Evolutionary conservation across 148 eudicot genomes (phyloP).

Genomic region (Spergularia bocconei): DNA sequence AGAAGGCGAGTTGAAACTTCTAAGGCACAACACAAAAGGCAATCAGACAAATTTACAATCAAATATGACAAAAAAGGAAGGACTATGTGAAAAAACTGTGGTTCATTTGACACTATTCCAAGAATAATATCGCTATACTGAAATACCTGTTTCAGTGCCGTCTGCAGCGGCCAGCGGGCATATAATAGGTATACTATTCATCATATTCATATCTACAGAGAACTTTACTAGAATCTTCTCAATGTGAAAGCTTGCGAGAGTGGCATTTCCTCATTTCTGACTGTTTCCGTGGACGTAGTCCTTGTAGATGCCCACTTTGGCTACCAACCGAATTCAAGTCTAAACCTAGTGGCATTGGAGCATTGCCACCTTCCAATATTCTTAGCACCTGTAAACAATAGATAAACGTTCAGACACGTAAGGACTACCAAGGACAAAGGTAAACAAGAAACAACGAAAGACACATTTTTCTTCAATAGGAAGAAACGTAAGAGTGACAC

Average conservation of each 20-base stretch:
- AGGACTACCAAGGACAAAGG: too few species aligned
- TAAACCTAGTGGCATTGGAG: conserved; percentile 43
- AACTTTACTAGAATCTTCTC: conserved; percentile 7
- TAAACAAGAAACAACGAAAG: too few species aligned
- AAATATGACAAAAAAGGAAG: background rate
- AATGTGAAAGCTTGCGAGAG: conserved; percentile 73
- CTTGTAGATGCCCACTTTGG: conserved; percentile 69
- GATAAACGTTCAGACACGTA: too few species aligned
- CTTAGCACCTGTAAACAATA: conserved; percentile 46
- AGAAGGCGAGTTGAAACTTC: too few species aligned
- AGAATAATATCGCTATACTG: conserved; percentile 8
- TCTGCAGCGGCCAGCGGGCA: conserved; percentile 10
- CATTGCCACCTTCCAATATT: conserved; percentile 65
- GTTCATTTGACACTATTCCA: conserved; percentile 17
- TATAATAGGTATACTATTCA: background rate
- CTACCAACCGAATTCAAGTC: conserved; percentile 64
- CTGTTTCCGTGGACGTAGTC: conserved; percentile 31
- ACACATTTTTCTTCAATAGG: background rate
- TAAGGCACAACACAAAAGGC: background rate
- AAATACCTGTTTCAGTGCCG: conserved; percentile 5
- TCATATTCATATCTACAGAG: conserved; percentile 9
- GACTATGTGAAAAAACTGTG: conserved; percentile 22
- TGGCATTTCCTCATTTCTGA: conserved; percentile 49
- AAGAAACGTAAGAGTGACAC: background rate
- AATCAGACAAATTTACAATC: background rate